Conservation (phyloP, 2,329 filamentous ascomycete species). For the Celoporthe dispersa region DNA sequence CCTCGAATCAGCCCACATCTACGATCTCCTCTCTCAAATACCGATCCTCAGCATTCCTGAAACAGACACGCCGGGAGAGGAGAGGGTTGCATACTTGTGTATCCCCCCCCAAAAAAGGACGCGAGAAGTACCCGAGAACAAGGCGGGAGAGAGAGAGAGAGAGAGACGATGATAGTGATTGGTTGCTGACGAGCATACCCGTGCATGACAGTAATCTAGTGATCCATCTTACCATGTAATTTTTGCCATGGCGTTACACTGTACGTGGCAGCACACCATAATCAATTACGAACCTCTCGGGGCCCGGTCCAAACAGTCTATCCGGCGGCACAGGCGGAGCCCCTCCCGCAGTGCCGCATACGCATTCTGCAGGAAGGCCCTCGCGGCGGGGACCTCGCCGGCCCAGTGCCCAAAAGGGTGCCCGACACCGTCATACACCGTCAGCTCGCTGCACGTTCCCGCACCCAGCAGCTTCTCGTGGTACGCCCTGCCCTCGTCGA, state of each 20-base stretch:
- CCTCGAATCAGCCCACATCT: too few relatives aligned
- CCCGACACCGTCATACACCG: slow-evolving; percentile 42
- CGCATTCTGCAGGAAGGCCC: slow-evolving; percentile 40
- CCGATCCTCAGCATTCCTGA: too few relatives aligned
- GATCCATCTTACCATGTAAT: too few relatives aligned
- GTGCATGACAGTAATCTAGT: too few relatives aligned
- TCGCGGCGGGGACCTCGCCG: slow-evolving; percentile 39
- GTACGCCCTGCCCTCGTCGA: slow-evolving; percentile 40
- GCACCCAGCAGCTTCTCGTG: slow-evolving; percentile 39
- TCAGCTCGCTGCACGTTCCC: slow-evolving; percentile 38
- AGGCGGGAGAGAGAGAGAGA: too few relatives aligned
- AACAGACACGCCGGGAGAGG: too few relatives aligned
- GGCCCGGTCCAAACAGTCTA: background rate
- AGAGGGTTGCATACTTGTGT: too few relatives aligned
- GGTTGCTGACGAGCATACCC: too few relatives aligned
- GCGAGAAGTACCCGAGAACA: background rate
- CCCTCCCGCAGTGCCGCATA: slow-evolving; percentile 37
- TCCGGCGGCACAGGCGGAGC: slow-evolving; percentile 29
- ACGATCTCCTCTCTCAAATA: too few relatives aligned
- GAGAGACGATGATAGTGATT: too few relatives aligned
- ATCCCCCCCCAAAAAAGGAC: background rate
- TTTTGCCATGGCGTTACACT: too few relatives aligned
- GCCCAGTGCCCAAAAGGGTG: slow-evolving; percentile 44
- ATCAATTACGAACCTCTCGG: too few relatives aligned
- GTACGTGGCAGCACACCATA: background rate